Base-by-base conservation (phyloP, 768 basidiomycete species). In the Trichaptum fuscoviolaceum region DNA sequence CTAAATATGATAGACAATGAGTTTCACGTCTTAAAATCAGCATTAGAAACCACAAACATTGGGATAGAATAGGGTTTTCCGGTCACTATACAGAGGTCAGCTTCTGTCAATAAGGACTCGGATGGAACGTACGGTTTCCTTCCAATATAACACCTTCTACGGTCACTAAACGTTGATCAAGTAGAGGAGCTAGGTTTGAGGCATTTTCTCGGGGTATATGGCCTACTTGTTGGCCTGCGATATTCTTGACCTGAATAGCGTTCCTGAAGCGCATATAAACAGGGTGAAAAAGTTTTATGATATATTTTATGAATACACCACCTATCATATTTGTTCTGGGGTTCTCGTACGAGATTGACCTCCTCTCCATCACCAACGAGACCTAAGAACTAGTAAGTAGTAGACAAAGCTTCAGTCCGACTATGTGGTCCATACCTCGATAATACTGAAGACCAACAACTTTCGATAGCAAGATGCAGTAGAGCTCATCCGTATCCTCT, bases 361-460 rank as follows among this genome's bases (percentile, higher is more conserved):
- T 93, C 85, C 73, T 96, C 93, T 24, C 90, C 92, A 1, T 84
- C 75, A 18, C 88, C 92, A 42, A 95, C 94, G 64, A 95, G 71
- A 34, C 93, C 94, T 87, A 65, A 2, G 63, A 63, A 12, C 27
- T 15, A 17, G 34, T 6, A 57, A n/a, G 35, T 9, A 62, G 27
- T 65, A 5, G 62, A 59, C 8, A 18, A 10, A 35, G 27, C 27
- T 52, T 30, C 20, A 52, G 17, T 24, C 25, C 23, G 25, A 15
- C 8, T 5, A 62, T 1, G 35, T n/a, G 23, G 23, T 7, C 69
- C 75, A 0, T 35, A 85, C 90, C 90, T 73, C 80, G 80, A 72
- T 95, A 95, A 71, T 95, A 93, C 72, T 93, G 92, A 17, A 95
- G 79, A 0, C 94, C 94, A 0, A 95, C 94, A 10, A 93, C 85